Conservation (phyloP, 768 basidiomycete genomes). For the Boletus reticulatus region DNA sequence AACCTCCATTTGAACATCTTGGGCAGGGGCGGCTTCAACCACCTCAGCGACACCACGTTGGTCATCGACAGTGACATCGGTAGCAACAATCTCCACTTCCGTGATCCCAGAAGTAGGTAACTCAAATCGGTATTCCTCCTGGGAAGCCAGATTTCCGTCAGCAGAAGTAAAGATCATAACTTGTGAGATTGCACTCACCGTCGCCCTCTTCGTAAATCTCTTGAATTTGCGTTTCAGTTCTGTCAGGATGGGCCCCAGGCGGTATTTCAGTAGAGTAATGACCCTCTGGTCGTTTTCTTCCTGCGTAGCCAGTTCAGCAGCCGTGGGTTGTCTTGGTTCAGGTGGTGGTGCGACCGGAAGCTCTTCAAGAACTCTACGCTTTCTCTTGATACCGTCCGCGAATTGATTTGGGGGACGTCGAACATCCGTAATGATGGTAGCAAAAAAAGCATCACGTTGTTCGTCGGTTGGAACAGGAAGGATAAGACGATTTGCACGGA, state of each 20-base stretch:
- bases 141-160: slow-evolving; percentile 9
- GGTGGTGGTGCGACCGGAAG: slow-evolving; percentile 88
- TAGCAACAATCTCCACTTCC: slow-evolving; percentile 37
- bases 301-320: slow-evolving; percentile 78
- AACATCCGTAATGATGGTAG: slow-evolving; percentile 65
- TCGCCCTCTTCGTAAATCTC: slow-evolving; percentile 78
- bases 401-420: slow-evolving; percentile 80
- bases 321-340: slow-evolving; percentile 78
- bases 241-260: slow-evolving; percentile 85
- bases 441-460: slow-evolving; percentile 76
- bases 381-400: slow-evolving; percentile 82
- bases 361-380: slow-evolving; percentile 80
- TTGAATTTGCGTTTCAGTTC: slow-evolving; percentile 93
- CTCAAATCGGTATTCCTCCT: slow-evolving; percentile 78
- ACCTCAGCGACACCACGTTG: slow-evolving; percentile 45
- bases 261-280: slow-evolving; percentile 80
- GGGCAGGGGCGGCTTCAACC: slow-evolving; percentile 30
- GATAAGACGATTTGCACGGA: slow-evolving; percentile 70
- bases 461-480: slow-evolving; percentile 49
- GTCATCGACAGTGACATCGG: slow-evolving; percentile 37
- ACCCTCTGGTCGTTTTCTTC: slow-evolving; percentile 77
- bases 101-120: slow-evolving; percentile 21
- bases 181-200: slow-evolving; percentile 44
- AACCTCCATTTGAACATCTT: slow-evolving; percentile 33
- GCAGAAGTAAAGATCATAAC: neutral